A percentile compares a stretch with the other conserved stretches of the same genome.
These are phyloP conservation scores for Lentinula detonsa DNA, from an alignment of 768 basidiomycete genomes.

Conservation along the genomic window DNA sequence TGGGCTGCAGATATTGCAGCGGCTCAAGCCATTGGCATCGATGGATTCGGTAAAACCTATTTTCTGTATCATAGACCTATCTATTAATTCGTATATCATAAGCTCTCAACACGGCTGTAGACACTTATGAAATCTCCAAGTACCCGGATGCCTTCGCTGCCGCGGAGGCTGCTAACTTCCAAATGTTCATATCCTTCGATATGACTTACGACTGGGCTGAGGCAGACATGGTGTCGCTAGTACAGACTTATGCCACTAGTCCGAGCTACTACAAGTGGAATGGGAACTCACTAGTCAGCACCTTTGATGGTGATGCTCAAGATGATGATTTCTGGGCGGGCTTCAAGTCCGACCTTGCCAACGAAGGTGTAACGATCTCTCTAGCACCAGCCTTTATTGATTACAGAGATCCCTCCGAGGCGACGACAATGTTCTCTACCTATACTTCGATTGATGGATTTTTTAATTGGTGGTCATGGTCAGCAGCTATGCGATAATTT, in stretches of 20 bases:
- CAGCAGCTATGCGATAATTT: background rate
- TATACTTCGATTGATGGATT: constrained; percentile 24
- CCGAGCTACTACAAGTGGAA: constrained; percentile 22
- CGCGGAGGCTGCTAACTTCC: constrained; percentile 24
- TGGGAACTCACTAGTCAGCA: constrained; percentile 24
- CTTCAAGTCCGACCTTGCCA: constrained; percentile 11
- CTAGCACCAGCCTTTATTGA: constrained; percentile 24
- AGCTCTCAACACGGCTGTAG: constrained; percentile 19
- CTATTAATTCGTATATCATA: background rate
- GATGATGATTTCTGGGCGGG: constrained; percentile 19
- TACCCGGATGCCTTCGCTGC: constrained; percentile 28
- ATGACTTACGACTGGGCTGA: constrained; percentile 20
- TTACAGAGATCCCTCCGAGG: constrained; percentile 17
- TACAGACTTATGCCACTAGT: constrained; percentile 23
- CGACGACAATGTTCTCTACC: constrained; percentile 13
- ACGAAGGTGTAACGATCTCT: constrained; percentile 20
- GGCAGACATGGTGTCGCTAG: constrained; percentile 16
- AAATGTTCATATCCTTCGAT: constrained; percentile 32
- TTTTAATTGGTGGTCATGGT: constrained; percentile 30
- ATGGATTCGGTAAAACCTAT: constrained; percentile 17
- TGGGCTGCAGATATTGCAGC: constrained; percentile 19
- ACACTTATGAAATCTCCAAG: constrained; percentile 18
- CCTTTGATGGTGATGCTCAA: constrained; percentile 29
- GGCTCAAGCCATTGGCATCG: constrained; percentile 17
- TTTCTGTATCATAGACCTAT: background rate